Evolutionary conservation across 345 rosid species (phyloP).

Genomic region (Eucalyptus cladocalyx): DNA sequence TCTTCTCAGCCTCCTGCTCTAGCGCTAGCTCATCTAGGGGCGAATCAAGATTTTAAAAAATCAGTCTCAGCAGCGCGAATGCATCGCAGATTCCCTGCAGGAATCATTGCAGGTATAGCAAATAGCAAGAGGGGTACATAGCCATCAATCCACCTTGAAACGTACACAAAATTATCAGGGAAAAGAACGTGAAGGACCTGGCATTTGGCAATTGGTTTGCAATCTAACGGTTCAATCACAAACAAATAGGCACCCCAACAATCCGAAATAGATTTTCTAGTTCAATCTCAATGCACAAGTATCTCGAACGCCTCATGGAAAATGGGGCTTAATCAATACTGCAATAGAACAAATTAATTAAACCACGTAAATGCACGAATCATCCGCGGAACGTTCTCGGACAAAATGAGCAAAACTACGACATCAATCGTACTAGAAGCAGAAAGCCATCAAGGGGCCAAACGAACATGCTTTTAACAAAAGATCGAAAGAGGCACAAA

Average conservation of each 20-base stretch:
- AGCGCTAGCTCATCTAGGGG: slow-evolving; percentile 45
- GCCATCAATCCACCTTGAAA: not conserved
- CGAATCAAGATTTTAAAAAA: not conserved
- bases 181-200: not conserved
- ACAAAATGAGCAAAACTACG: not conserved
- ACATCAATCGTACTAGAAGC: not conserved
- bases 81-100: not conserved
- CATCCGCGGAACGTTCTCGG: not conserved
- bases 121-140: not conserved
- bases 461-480: not conserved
- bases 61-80: not conserved
- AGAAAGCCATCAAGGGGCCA: not conserved
- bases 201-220: not conserved
- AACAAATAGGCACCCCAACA: not conserved
- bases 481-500: not conserved
- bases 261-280: not conserved
- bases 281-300: not conserved
- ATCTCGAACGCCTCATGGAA: not conserved
- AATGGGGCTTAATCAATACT: not conserved
- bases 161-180: not conserved
- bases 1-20: slow-evolving; percentile 86
- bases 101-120: not conserved
- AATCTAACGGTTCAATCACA: not conserved
- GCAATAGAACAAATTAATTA: not conserved
- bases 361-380: not conserved